Evolutionary conservation across 768 basidiomycete species (phyloP), one percentile per base, ranked within the genome.

Genomic region (Tricholomella constricta): DNA sequence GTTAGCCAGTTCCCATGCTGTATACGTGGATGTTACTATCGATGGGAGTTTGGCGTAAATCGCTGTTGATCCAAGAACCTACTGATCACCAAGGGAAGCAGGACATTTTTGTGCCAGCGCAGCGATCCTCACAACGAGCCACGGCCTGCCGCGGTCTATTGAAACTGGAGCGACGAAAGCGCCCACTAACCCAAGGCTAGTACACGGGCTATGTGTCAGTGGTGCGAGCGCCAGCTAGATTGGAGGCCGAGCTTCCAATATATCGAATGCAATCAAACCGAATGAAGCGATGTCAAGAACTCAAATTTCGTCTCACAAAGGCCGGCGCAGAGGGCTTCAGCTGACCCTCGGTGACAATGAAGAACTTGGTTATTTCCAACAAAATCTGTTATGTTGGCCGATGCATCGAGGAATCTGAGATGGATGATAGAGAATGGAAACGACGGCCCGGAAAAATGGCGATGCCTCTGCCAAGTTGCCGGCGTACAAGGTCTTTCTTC

Each of bases 141-240:
- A 52, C 34, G 56, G 54, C 22, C 20, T 29, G 35, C 40, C 45
- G 55, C 45, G 50, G 50, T 32, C 25, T 26, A 19, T 32, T 37
- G 42, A 49, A 52, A 48, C 37, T 27, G 47, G 50, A 48, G 46
- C 42, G 51, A 25, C 37, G 42, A 45, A 45, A 41, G 51, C 44
- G 27, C 23, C 10, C 26, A 42, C 23, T n/a, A 14, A 12, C 23
- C 15, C 32, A 35, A 12, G 34, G 20, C 34, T n/a, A 37, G 23
- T n/a, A 26, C 22, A 42, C 10, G 23, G 12, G 9, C 41, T 25
- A 43, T 43, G 42, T 14, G 14, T 26, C 25, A 17, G 42, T 43
- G 26, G 25, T 42, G 41, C 23, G 22, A 23, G 35, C 35, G 35
- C 35, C 36, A 17, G 38, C 38, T 45, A 26, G 12, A 45, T 4